Conservation (phyloP, 2,329 filamentous ascomycete genomes). For the Tolypocladium endophyticum region DNA sequence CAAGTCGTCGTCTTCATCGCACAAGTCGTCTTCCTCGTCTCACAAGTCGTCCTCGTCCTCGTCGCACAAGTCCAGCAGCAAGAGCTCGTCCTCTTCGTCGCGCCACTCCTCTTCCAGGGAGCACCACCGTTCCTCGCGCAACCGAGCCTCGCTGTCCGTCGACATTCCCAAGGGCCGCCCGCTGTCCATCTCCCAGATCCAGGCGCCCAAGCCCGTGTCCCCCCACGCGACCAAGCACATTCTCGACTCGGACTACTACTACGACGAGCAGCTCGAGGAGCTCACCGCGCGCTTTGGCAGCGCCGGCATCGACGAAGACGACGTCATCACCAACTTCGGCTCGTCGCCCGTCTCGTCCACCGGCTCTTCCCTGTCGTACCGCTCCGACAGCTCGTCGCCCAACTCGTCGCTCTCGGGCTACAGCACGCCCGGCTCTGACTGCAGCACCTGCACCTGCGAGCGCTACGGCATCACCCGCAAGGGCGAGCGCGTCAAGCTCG, state of each 20-base stretch:
- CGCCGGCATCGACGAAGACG: conserved; percentile 47
- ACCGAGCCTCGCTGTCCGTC: conserved; percentile 39
- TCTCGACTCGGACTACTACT: conserved; percentile 69
- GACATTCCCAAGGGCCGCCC: conserved; percentile 83
- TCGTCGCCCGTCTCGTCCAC: conserved; percentile 53
- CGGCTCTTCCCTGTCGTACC: conserved; percentile 60
- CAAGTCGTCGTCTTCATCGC: conserved; percentile 21
- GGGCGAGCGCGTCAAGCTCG: conserved; percentile 88
- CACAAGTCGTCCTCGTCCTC: conserved; percentile 20
- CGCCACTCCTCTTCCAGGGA: conserved; percentile 35
- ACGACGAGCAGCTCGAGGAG: conserved; percentile 63
- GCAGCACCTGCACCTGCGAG: conserved; percentile 80
- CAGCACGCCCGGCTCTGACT: conserved; percentile 67
- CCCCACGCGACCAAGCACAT: conserved; percentile 82
- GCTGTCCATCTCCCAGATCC: conserved; percentile 79
- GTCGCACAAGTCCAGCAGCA: conserved; percentile 12
- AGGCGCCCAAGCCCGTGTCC: conserved; percentile 80
- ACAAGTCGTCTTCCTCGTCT: conserved; percentile 26
- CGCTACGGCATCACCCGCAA: conserved; percentile 93
- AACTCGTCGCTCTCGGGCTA: conserved; percentile 67
- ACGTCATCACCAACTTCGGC: conserved; percentile 44
- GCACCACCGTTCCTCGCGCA: conserved; percentile 30
- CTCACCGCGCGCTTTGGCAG: conserved; percentile 64
- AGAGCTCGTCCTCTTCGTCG: conserved; percentile 25
- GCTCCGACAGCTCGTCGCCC: conserved; percentile 64